Evolutionary conservation across 345 rosid species (phyloP).

Genomic region (Angophora floribunda): DNA sequence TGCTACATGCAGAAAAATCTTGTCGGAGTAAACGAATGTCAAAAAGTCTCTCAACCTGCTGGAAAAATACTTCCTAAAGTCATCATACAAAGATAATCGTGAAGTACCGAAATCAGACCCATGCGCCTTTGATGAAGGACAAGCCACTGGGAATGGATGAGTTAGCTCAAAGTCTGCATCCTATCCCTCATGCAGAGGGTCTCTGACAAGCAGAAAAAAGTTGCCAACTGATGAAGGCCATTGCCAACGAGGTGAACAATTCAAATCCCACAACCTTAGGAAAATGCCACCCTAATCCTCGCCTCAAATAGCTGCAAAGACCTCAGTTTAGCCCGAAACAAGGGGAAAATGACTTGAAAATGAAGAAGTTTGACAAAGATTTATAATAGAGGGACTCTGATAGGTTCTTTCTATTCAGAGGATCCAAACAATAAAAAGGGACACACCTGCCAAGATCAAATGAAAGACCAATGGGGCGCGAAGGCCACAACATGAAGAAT

Average conservation of each 20-base stretch:
- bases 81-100: background rate
- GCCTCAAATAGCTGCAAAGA: constrained; percentile 63
- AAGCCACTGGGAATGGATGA: background rate
- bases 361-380: background rate
- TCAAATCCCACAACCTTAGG: constrained; percentile 89
- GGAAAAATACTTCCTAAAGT: background rate
- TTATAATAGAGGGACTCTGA: background rate
- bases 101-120: background rate
- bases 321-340: background rate
- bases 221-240: constrained; percentile 93
- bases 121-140: background rate
- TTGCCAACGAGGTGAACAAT: constrained; percentile 61
- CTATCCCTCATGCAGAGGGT: constrained; percentile 45
- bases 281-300: constrained; percentile 88
- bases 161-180: background rate
- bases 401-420: background rate
- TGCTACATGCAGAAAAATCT: background rate
- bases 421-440: background rate
- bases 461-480: background rate
- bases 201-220: constrained; percentile 82
- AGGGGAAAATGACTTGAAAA: background rate
- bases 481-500: background rate
- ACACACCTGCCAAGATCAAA: background rate
- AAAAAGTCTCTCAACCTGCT: background rate
- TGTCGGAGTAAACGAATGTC: background rate